A percentile compares a stretch with the other conserved stretches of the same genome.
These are phyloP conservation scores for Pseudocercospora ulei DNA, from an alignment of 2,329 filamentous ascomycete genomes.

Conservation along the genomic window DNA sequence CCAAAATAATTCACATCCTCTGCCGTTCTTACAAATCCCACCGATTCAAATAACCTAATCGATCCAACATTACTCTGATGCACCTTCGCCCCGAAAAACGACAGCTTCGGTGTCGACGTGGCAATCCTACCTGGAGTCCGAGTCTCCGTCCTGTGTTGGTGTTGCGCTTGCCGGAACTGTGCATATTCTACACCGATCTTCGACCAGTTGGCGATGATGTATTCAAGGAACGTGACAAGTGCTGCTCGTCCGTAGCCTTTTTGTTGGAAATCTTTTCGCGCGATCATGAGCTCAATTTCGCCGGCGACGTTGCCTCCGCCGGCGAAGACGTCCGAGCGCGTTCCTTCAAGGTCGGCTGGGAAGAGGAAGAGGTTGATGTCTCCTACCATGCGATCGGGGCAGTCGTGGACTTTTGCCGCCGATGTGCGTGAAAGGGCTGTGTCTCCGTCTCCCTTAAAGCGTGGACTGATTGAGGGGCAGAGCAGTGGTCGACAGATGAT, in stretches of 20 bases:
- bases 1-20: constrained; percentile 55
- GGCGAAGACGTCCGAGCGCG: constrained; percentile 37
- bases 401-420: constrained; percentile 45
- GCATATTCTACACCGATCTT: constrained; percentile 39
- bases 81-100: constrained; percentile 54
- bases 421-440: background rate
- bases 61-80: constrained; percentile 48
- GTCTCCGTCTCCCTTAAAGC: background rate
- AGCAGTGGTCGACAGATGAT: constrained; percentile 56
- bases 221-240: constrained; percentile 59
- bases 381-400: constrained; percentile 42
- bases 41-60: constrained; percentile 51
- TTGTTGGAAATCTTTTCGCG: constrained; percentile 48
- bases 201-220: constrained; percentile 48
- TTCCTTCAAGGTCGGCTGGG: constrained; percentile 41
- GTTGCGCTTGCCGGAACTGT: background rate
- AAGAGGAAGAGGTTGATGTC: constrained; percentile 62
- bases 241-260: constrained; percentile 57
- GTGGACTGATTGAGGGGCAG: background rate
- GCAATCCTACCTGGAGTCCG: background rate
- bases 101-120: constrained; percentile 25
- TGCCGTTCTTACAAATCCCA: constrained; percentile 47
- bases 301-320: constrained; percentile 43
- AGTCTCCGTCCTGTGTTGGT: constrained; percentile 1
- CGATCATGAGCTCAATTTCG: constrained; percentile 84